Base-by-base conservation (phyloP, 1,284 basidiomycete species). In the Trichosporon sp. region DNA sequence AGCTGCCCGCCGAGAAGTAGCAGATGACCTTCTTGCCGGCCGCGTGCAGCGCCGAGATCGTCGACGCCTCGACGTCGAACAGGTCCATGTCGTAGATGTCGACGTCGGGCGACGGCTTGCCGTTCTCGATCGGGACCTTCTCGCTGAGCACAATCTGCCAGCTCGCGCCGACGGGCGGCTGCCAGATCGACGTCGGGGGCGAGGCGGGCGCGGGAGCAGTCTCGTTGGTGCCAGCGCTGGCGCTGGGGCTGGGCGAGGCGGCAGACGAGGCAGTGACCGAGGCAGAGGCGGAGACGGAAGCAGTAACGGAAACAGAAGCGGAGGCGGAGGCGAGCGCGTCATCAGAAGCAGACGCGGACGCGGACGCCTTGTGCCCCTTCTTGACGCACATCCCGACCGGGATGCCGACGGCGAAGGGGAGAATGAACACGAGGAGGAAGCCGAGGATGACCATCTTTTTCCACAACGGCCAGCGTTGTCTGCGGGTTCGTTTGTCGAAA, bases 1-100 rank as follows among this genome's bases (percentile, higher is more conserved):
- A 81, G 0, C 74, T 75, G 18, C 81, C 81, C 32, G 80, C 80
- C 1, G 71, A 74, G 70, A 83, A 81, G 73, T 83, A 83, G 70
- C 81, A 83, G 9, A 79, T 71, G 35, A 83, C 80, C 32, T 71
- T 78, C 69, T 81, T 83, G 38, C 79, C 82, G 4, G 62, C 62
- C 4, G 53, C 47, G 51, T 75, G 68, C 21, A 71, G 65, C 3
- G 12, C 13, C 3, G n/a, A n/a, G 47, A 71, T 71, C 1, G 64
- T 67, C 25, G 23, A 35, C 29, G 38, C 3, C 13, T 64, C 65
- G 15, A 60, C 56, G 58, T 66, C 67, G 21, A 65, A 68, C 25
- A 67, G 42, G 47, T 71, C 70, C 5, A 71, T 35, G 65, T 67
- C 70, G 53, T 64, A 67, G 13, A 67, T 21, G 21, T 60, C 53